Conservation (phyloP, 352 stramenopile genomes). For the Phytophthora nicotianae region DNA sequence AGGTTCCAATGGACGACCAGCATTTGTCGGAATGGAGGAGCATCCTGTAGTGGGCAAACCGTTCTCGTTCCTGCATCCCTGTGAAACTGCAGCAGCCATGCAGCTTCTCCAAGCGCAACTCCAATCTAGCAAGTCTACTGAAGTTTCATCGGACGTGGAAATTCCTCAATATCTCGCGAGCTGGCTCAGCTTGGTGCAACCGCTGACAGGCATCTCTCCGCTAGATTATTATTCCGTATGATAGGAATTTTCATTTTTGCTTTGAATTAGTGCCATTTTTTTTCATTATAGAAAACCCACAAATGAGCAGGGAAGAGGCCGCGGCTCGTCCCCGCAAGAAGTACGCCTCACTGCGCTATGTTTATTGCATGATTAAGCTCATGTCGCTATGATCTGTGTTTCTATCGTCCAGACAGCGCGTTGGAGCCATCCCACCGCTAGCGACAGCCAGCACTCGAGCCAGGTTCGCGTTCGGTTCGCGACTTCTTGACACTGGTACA, state of each 20-base stretch:
- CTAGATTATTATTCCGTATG: conserved; percentile 41
- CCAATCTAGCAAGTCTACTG: neutral
- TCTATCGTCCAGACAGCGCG: conserved; percentile 20
- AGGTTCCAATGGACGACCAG: conserved; percentile 34
- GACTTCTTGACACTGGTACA: conserved; percentile 19
- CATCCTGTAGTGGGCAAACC: conserved; percentile 71
- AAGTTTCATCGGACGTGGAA: neutral
- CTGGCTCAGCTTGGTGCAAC: conserved; percentile 81
- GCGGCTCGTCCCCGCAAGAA: conserved; percentile 30
- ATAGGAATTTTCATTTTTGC: conserved; percentile 17
- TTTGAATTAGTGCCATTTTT: conserved; percentile 24
- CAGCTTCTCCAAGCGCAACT: conserved; percentile 51
- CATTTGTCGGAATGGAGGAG: conserved; percentile 67
- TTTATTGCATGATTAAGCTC: neutral
- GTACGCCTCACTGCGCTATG: conserved; percentile 8
- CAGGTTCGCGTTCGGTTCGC: conserved; percentile 40
- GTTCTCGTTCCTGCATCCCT: conserved; percentile 81
- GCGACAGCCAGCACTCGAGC: conserved; percentile 2
- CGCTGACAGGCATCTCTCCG: conserved; percentile 60
- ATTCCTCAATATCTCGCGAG: conserved; percentile 54
- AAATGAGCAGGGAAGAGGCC: conserved; percentile 18
- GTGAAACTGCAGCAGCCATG: conserved; percentile 75
- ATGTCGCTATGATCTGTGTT: neutral
- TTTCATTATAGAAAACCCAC: neutral
- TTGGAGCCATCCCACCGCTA: conserved; percentile 10